Conservation (phyloP, 2,329 filamentous ascomycete species). For the Fusarium torulosum region DNA sequence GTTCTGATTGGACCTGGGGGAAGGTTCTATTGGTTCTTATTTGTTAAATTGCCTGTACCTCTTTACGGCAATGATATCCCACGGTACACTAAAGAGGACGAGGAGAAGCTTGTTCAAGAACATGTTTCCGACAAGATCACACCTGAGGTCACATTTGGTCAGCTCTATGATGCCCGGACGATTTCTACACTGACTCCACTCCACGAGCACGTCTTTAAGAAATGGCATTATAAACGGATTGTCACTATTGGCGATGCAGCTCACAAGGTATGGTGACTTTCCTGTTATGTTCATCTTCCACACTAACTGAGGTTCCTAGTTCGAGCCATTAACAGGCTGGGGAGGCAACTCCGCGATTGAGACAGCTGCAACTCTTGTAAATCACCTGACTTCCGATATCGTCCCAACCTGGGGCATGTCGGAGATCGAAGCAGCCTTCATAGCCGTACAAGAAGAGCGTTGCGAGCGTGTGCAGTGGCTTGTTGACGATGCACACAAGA, state of each 20-base stretch:
- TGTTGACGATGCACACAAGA: background rate
- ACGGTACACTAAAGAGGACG: background rate
- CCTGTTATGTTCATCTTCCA: rapidly evolving
- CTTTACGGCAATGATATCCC: background rate
- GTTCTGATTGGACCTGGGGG: slow-evolving; percentile 5
- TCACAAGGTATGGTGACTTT: slow-evolving; percentile 1
- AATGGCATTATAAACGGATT: slow-evolving; percentile 14
- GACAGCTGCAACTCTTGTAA: background rate
- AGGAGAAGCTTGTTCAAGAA: background rate
- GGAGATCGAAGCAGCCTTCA: background rate
- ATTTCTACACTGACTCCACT: slow-evolving; percentile 1
- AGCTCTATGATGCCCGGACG: background rate
- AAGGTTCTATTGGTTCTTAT: slow-evolving; percentile 14
- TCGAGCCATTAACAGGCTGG: slow-evolving; percentile 1
- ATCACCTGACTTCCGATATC: background rate
- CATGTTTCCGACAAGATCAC: background rate
- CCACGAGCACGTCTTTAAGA: slow-evolving; percentile 11
- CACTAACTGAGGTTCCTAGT: background rate
- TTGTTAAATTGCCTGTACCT: background rate
- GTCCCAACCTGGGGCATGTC: background rate
- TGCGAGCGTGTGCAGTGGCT: slow-evolving; percentile 1
- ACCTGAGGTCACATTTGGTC: background rate
- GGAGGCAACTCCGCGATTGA: slow-evolving; percentile 9
- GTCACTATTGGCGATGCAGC: slow-evolving; percentile 16
- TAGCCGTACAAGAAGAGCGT: background rate